These are phyloP conservation scores for Tricholoma hemisulphureum DNA, from an alignment of 768 basidiomycete genomes.

Conservation along the genomic window DNA sequence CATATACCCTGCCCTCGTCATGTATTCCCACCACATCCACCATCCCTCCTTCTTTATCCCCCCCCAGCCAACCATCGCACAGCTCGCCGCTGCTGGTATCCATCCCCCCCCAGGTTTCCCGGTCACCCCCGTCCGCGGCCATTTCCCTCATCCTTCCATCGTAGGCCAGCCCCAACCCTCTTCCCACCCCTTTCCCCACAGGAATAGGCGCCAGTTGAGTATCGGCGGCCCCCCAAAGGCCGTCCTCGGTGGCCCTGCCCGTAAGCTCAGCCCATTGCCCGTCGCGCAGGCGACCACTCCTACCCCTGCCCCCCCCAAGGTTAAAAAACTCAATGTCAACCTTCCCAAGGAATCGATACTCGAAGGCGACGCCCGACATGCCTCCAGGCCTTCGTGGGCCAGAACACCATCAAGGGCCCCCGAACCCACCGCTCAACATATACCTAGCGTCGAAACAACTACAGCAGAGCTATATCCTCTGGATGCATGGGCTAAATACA, in stretches of 20 bases:
- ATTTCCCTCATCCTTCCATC: constrained; percentile 53
- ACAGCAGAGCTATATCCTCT: constrained; percentile 62
- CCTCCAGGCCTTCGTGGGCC: constrained; percentile 57
- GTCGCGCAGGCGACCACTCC: constrained; percentile 27
- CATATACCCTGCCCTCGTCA: too few species aligned
- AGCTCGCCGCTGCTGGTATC: constrained; percentile 59
- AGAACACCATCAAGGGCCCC: constrained; percentile 47
- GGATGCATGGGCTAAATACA: constrained; percentile 53
- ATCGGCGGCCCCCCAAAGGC: constrained; percentile 90
- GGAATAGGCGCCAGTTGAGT: constrained; percentile 69
- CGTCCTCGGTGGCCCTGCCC: constrained; percentile 72
- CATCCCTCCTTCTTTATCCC: constrained; percentile 61
- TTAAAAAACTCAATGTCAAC: constrained; percentile 68
- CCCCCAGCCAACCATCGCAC: constrained; percentile 58
- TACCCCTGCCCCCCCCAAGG: constrained; percentile 40
- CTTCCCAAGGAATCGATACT: constrained; percentile 67
- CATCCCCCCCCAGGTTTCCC: constrained; percentile 55
- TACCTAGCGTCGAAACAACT: constrained; percentile 29
- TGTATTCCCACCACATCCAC: too few species aligned
- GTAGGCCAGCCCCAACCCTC: constrained; percentile 31
- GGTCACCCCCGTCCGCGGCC: constrained; percentile 58
- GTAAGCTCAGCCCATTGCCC: constrained; percentile 71
- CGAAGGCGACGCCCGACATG: constrained; percentile 38
- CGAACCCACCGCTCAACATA: constrained; percentile 18
- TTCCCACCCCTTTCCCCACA: constrained; percentile 51